Conservation (phyloP, 1,284 basidiomycete genomes). For the Trichosporon sp. region DNA sequence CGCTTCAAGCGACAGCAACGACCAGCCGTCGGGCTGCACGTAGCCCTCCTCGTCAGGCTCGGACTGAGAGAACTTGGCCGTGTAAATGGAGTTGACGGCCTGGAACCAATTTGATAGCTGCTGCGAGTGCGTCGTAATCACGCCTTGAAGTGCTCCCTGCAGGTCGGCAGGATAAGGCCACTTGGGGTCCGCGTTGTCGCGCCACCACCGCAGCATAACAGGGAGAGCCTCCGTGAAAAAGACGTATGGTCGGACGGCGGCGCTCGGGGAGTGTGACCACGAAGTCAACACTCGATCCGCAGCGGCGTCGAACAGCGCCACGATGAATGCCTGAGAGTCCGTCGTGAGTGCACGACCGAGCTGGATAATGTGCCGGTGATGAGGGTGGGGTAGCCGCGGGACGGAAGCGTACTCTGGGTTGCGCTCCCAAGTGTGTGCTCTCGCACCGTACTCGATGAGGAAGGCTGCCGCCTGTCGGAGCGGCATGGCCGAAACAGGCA, state of each 20-base stretch:
- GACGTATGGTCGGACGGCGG: constrained; percentile 17
- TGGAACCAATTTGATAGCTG: constrained; percentile 11
- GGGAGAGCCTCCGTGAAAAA: constrained; percentile 36
- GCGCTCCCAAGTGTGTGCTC: constrained; percentile 14
- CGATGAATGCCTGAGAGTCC: constrained; percentile 16
- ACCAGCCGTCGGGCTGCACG: constrained; percentile 39
- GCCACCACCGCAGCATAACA: constrained; percentile 37
- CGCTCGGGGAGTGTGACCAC: not conserved
- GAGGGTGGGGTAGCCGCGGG: constrained; percentile 15
- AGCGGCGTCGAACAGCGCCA: constrained; percentile 14
- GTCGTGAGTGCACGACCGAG: constrained; percentile 16
- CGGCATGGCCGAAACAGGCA: constrained; percentile 15
- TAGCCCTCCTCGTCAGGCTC: constrained; percentile 36
- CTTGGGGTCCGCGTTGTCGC: constrained; percentile 24
- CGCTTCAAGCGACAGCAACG: constrained; percentile 27
- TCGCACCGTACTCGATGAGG: constrained; percentile 25
- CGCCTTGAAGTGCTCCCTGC: constrained; percentile 11
- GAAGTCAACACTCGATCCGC: not conserved
- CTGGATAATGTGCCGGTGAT: constrained; percentile 14
- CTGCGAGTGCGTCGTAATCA: constrained; percentile 9
- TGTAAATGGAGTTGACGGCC: constrained; percentile 13
- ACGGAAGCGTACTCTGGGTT: constrained; percentile 3
- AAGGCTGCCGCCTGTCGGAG: constrained; percentile 20
- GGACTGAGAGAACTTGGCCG: constrained; percentile 16
- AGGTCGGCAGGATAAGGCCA: constrained; percentile 32